Conservation (phyloP, 352 stramenopile genomes). For the Pythium phragmitis region DNA sequence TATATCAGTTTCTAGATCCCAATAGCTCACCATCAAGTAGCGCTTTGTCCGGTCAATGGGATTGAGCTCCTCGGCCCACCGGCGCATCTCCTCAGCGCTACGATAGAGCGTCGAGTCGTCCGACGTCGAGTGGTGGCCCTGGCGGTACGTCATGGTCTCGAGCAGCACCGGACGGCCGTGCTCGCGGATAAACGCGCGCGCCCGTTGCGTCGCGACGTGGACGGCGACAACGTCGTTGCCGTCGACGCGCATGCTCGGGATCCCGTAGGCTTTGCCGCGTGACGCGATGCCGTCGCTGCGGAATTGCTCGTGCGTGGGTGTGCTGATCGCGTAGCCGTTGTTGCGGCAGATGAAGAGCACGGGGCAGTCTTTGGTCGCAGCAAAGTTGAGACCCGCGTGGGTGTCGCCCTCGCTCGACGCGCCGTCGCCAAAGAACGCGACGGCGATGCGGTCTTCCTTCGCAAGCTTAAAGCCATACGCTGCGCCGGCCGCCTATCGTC, state of each 20-base stretch:
- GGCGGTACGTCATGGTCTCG: conserved; percentile 98
- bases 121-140: conserved; percentile 98
- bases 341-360: conserved; percentile 98
- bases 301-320: conserved; percentile 95
- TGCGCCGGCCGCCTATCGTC: conserved; percentile 90
- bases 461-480: conserved; percentile 96
- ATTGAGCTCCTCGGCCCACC: conserved; percentile 87
- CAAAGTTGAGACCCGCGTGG: conserved; percentile 97
- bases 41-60: conserved; percentile 90
- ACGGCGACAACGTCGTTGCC: conserved; percentile 98
- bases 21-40: conserved; percentile 82
- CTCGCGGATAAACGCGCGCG: conserved; percentile 89
- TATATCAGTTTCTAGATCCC: neutral
- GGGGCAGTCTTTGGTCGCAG: conserved; percentile 93
- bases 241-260: conserved; percentile 96
- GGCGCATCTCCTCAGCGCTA: conserved; percentile 90
- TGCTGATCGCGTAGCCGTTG: conserved; percentile 99
- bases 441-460: conserved; percentile 87
- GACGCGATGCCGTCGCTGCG: conserved; percentile 96
- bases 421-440: conserved; percentile 98
- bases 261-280: conserved; percentile 94
- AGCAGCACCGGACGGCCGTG: conserved; percentile 93
- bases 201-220: conserved; percentile 88
- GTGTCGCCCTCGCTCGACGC: conserved; percentile 98
- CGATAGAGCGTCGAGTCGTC: conserved; percentile 98